Percentiles rank a stretch among this genome's conserved stretches.
phyloP scores from a whole-genome alignment of 192 early-diverging fungal genomes.

The Coemansia sp. region DNA sequence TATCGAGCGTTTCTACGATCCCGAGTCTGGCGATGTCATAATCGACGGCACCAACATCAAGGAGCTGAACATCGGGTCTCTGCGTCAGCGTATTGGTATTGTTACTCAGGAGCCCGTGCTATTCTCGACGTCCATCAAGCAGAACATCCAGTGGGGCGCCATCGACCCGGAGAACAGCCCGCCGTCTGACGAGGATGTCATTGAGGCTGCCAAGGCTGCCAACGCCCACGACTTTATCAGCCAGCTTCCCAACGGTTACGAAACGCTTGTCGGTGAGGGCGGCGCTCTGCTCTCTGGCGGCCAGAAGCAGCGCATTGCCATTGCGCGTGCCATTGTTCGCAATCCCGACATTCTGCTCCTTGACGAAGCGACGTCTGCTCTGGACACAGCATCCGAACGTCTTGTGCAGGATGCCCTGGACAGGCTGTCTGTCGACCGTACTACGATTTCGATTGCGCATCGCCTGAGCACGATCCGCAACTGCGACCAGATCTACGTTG shows the following conservation, averaged over 20 bases:
- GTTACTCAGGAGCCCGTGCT: constrained; percentile 91
- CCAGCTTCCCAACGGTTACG: constrained; percentile 70
- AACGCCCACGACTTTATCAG: constrained; percentile 77
- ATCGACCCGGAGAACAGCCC: constrained; percentile 51
- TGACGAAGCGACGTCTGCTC: constrained; percentile 87
- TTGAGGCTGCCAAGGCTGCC: constrained; percentile 64
- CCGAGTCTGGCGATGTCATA: constrained; percentile 57
- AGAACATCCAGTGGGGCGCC: constrained; percentile 79
- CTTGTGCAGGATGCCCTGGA: constrained; percentile 84
- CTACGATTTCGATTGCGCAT: constrained; percentile 90
- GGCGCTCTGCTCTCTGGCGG: constrained; percentile 83
- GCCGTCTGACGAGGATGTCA: constrained; percentile 73
- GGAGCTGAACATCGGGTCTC: constrained; percentile 72
- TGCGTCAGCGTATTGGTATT: constrained; percentile 85
- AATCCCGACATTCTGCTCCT: constrained; percentile 80
- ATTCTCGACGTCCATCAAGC: constrained; percentile 72
- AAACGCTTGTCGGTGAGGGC: constrained; percentile 85
- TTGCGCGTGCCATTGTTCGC: constrained; percentile 88
- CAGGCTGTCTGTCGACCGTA: constrained; percentile 68
- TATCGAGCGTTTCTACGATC: constrained; percentile 85
- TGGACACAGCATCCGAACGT: constrained; percentile 79
- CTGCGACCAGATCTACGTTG: constrained; percentile 84
- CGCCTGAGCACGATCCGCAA: constrained; percentile 90
- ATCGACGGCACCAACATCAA: constrained; percentile 78
- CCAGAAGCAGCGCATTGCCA: constrained; percentile 95